Base-by-base conservation (phyloP, 2,329 filamentous ascomycete genomes). In the Fusarium pseudoanthophilum region DNA sequence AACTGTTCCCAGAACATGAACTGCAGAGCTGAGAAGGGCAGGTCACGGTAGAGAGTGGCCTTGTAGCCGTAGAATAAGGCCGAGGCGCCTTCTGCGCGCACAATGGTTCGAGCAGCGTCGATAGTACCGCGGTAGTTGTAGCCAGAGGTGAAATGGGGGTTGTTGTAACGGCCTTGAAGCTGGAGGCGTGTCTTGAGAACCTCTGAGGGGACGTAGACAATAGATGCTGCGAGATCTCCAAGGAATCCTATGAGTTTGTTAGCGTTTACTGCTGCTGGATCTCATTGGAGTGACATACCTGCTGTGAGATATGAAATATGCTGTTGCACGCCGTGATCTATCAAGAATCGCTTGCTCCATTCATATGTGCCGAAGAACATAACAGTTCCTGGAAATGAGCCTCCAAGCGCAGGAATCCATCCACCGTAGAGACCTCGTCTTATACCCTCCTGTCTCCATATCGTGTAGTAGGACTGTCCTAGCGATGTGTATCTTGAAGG, bases 1-100 rank as follows among this genome's bases (percentile, higher is more conserved):
- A 95, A 95, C 82, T 98, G 94, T 82, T 99, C 96, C 85, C 97
- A 99, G 81, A 99, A 98, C 78, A 97, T 95, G 83, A 99, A 98
- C 80, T 99, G 96, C 16, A 99, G 85, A 2, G 96, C 96, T 1
- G 95, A 98, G 80, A 98, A 99, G 4, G 96, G 96, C 28, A 99
- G 87, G 78, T 99, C 96, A 66, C 96, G 92, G 84, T 93, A 96
- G 7, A 99, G 90, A 0, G 96, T 99, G 16, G 96, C 96, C 81
- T 96, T 96, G 85, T 97, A 99, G n/a, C 96, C 96, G 77, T 97
- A 92, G 82, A 98, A 99, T 30, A 99, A 88, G 24, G 97, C 96
- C 0, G 90, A 87, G 60, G 94, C 87, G 2, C 96, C 97, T 84
- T 99, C 96, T 46, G 88, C 87, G 43, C 91, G 90, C 21, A 95